Evolutionary conservation across 306 rosid genomes (phyloP), one percentile per base, ranked within the genome.

Genomic region (Vigna nakashimae): DNA sequence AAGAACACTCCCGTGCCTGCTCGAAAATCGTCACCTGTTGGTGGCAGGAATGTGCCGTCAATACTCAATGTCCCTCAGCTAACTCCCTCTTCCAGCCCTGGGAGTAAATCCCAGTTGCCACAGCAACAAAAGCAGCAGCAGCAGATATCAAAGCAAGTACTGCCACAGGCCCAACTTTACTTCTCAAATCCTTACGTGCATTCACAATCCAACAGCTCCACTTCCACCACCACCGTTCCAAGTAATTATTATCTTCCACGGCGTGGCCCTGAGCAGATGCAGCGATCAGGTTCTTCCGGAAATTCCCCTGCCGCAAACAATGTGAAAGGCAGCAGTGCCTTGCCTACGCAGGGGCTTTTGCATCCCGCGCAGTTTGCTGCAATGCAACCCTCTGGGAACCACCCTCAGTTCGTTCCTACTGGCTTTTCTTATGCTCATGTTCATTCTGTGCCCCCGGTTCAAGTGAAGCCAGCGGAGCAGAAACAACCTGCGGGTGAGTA

Each of bases 401-500:
- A 89, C 26, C 98, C 88, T 76, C 98, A 83, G 74, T 86, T 79
- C 40, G 81, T 88, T 56, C 89, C 88, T 22, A 57, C 90, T 1
- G 86, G 95, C 60, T 91, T 85, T 65, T 22, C 97, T 18, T 92
- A 91, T 49, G 88, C 80, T 68, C 95, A 87, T 71, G 88, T 82
- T 71, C 96, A 87, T 71, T 69, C 98, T 42, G 87, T 85, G 68
- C 89, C 97, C 90, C 9, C 88, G 7, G 93, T 90, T 74, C 98
- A 88, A 85, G 86, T 90, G 79, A 94, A 94, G 82, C 91, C 97
- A 7, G 84, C 97, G 13, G 98, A 94, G 79, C 98, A 92, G 82
- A 94, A 94, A 81, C 97, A 92, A 82, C 98, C 97, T 28, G 97
- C 97, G 0, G 97, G 93, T 82, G 98, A 93, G 92, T 94, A 90